Evolutionary conservation across 192 early-diverging fungal genomes (phyloP), one percentile per base, ranked within the genome.

Genomic region (Podila horticola): DNA sequence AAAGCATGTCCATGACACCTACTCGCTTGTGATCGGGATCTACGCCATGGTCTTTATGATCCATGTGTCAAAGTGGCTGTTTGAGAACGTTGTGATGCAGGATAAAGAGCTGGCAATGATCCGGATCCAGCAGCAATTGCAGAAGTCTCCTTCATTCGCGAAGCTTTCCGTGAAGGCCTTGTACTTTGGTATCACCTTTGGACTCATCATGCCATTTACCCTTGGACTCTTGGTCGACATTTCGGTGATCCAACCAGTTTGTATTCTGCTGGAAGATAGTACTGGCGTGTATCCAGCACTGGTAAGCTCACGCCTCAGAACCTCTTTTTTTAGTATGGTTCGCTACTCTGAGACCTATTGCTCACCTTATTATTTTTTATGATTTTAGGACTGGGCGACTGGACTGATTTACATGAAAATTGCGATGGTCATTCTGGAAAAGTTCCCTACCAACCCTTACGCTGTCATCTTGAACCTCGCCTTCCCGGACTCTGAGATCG

Each of bases 361-460:
- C 8, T 31, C 29, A 22, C n/a, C 58, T 50, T 28, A 41, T 52
- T 67, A 66, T 41, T 48, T 41, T 48, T 58, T 33, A 36, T 36
- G 84, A 22, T 36, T 83, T 41, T 87, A 94, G 88, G 88, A 91
- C 66, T 95, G 93, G 92, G 87, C 92, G 1, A 66, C 90, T 41
- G 94, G 94, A 26, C 79, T 92, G 19, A 82, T 94, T 9, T 93
- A 91, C 64, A 86, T 92, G 82, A 93, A 90, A 64, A 88, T 94
- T 48, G 34, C 76, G 12, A 86, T 92, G 71, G 75, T 79, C 19
- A 59, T 88, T 26, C 51, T 90, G 5, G 71, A 84, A 48, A 71
- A 83, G 60, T 66, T 87, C 29, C 91, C 92, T 20, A 69, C 85
- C 49, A 88, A 86, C 62, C 30, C 60, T 5, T 82, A 84, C 31